phyloP scores from a whole-genome alignment of 768 basidiomycete genomes.

The Rubroboletus satanas region DNA sequence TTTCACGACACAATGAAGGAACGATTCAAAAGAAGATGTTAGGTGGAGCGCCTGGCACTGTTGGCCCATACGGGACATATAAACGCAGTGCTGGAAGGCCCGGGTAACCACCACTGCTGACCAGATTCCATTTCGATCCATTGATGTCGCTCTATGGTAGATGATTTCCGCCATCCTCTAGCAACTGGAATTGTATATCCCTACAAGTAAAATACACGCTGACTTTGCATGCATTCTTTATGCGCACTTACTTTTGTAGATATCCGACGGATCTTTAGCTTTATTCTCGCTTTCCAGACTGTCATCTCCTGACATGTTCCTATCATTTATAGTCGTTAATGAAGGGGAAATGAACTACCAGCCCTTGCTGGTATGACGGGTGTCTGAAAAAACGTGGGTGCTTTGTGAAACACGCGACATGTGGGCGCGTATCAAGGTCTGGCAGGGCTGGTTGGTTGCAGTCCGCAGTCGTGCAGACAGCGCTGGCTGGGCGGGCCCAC shows the following conservation, averaged over 20 bases:
- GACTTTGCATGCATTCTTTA: neutral
- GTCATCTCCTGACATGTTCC: neutral
- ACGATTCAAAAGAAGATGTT: conserved; percentile 24
- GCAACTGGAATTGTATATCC: neutral
- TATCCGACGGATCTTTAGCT: no score
- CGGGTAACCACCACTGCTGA: conserved; percentile 6
- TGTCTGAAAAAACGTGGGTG: neutral
- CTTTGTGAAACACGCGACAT: neutral
- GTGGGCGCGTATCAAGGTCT: neutral
- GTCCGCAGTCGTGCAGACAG: neutral
- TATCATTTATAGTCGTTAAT: neutral
- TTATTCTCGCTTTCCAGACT: no score
- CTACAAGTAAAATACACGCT: neutral
- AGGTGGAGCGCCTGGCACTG: conserved; percentile 34
- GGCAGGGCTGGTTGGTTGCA: neutral
- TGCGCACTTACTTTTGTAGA: no score
- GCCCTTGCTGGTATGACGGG: neutral
- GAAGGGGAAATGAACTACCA: neutral
- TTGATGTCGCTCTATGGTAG: neutral
- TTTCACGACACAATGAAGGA: conserved; percentile 15
- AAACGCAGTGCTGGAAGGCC: conserved; percentile 30
- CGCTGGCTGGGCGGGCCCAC: neutral
- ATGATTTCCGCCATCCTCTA: neutral
- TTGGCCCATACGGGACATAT: conserved; percentile 44
- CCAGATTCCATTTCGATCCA: neutral